Evolutionary conservation across 345 rosid species (phyloP).

Genomic region (Pugionium cornutum): DNA sequence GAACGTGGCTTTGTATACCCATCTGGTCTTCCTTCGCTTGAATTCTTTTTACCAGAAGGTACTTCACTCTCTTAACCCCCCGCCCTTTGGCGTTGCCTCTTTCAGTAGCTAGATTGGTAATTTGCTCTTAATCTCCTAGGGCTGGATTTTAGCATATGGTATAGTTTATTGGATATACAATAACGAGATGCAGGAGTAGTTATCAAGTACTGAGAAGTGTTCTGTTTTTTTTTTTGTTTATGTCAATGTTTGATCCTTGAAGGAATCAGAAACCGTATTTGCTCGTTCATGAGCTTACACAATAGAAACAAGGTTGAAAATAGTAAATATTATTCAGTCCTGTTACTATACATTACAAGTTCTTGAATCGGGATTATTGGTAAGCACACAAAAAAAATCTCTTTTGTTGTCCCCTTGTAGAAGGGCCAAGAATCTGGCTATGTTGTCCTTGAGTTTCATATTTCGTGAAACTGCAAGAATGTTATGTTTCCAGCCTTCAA

Average conservation of each 20-base stretch:
- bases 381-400: neutral
- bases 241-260: slow-evolving; percentile 2
- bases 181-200: neutral
- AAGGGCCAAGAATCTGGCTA: neutral
- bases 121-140: neutral
- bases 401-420: neutral
- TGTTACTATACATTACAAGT: slow-evolving; percentile 1
- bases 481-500: neutral
- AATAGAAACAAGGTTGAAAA: neutral
- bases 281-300: neutral
- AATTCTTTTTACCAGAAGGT: slow-evolving; percentile 95
- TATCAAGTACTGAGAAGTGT: slow-evolving; percentile 1
- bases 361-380: slow-evolving; percentile 3
- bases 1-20: slow-evolving; percentile 68
- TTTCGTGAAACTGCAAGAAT: neutral
- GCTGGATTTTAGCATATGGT: neutral
- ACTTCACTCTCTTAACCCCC: neutral
- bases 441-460: slow-evolving; percentile 4
- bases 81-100: neutral
- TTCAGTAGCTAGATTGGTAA: slow-evolving; percentile 19
- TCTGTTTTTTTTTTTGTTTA: neutral
- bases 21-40: slow-evolving; percentile 75
- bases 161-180: neutral
- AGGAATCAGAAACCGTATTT: slow-evolving; percentile 5
- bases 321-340: neutral